phyloP scores from a whole-genome alignment of 768 basidiomycete species.

The Lentinula aciculospora region DNA sequence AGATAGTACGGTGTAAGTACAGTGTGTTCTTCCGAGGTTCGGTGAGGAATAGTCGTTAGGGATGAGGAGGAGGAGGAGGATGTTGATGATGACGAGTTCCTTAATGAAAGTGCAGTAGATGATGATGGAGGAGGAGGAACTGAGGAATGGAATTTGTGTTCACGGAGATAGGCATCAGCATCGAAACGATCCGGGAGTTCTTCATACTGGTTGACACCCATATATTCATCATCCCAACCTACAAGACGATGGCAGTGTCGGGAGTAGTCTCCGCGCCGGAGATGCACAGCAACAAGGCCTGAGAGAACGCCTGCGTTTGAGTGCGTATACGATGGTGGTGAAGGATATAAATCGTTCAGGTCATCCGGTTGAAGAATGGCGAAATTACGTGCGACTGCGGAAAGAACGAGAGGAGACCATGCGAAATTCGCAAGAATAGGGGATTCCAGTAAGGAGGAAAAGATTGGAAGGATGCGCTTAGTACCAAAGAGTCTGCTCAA shows the following conservation, averaged over 20 bases:
- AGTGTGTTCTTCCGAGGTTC: not conserved
- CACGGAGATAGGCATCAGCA: conserved; percentile 16
- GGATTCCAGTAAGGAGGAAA: conserved; percentile 31
- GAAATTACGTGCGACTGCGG: conserved; percentile 14
- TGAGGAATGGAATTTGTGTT: not conserved
- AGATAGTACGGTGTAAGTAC: conserved; percentile 31
- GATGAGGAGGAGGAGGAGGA: not conserved
- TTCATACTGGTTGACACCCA: conserved; percentile 41
- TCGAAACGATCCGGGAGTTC: conserved; percentile 39
- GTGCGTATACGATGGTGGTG: not conserved
- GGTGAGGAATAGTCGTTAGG: no score
- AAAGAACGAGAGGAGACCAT: conserved; percentile 13
- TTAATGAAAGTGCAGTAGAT: not conserved
- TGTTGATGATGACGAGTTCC: not conserved
- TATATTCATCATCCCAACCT: conserved; percentile 25
- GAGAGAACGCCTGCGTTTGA: conserved; percentile 17
- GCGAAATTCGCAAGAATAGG: conserved; percentile 36
- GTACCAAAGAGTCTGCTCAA: conserved; percentile 17
- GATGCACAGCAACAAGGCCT: conserved; percentile 44
- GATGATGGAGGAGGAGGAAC: not conserved
- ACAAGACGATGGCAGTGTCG: conserved; percentile 34
- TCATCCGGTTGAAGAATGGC: conserved; percentile 2
- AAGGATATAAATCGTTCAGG: not conserved
- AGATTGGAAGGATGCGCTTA: conserved; percentile 26
- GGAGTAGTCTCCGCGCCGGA: conserved; percentile 47